Evolutionary conservation across 1,284 basidiomycete species (phyloP), one percentile per base, ranked within the genome.

Genomic region (Porodaedalea pini): DNA sequence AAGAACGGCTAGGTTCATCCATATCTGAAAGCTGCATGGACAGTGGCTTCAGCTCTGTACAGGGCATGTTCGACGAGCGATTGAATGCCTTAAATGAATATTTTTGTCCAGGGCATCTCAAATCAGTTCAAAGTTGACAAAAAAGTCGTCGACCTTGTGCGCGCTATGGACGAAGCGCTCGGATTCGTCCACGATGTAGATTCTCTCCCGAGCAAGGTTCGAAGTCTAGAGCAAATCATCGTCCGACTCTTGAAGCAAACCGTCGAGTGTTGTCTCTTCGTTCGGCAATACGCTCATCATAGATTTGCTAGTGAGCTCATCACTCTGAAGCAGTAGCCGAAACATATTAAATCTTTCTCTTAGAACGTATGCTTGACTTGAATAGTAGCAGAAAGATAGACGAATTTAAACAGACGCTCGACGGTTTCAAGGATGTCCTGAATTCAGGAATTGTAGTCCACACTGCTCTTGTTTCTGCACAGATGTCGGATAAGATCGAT

Each of bases 251-350:
- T 39, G 11, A 37, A 40, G 23, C 50, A 52, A 31, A 39, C 27
- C 17, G 25, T 27, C 11, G 50, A 52, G n/a, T 52, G 50, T 21
- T 39, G 36, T n/a, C 29, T 52, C 6, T 52, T 40, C 27, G 34
- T 52, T 8, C 50, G 17, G 19, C 15, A 52, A 15, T 52, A 52
- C 5, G 27, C 50, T 10, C 3, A 15, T 2, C 34, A 27, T 37
- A 21, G 34, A 3, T 52, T 52, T n/a, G 3, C 17, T 11, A 19
- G 50, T 52, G 7, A 39, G 50, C 27, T 13, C 21, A 3, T 0
- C 27, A 11, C 8, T 48, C 15, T 37, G 36, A 37, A 48, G 11
- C 23, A 21, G 2, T 10, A 19, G 36, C 23, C 21, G 37, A 19
- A 13, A 10, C 10, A 4, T 1, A 11, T 8, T n/a, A 23, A 2